phyloP scores from a whole-genome alignment of 177 flowering plant genomes.

The Tripterygium wilfordii region DNA sequence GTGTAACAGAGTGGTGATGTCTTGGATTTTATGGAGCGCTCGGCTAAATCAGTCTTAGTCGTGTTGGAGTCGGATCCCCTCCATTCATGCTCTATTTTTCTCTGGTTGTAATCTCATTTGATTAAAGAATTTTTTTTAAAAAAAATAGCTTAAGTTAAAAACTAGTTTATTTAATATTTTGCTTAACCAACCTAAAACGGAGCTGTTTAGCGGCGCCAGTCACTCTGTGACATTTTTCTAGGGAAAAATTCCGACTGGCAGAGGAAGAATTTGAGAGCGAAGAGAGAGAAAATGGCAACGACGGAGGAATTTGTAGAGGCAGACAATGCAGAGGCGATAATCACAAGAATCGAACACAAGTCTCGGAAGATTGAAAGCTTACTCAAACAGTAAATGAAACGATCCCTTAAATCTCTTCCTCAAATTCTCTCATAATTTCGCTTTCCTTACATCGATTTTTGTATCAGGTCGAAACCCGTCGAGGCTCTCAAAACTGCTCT shows the following conservation, averaged over 20 bases:
- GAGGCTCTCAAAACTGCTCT: constrained; percentile 95
- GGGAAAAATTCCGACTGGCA: background rate
- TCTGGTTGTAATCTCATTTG: too few species aligned
- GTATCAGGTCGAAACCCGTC: constrained; percentile 62
- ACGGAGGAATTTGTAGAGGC: constrained; percentile 48
- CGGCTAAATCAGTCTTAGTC: too few species aligned
- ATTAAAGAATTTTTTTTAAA: too few species aligned
- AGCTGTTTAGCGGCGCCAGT: too few species aligned
- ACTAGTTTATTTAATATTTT: too few species aligned
- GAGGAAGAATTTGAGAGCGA: background rate
- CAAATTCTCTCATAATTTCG: background rate
- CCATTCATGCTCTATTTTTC: too few species aligned
- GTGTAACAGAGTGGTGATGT: constrained; percentile 7
- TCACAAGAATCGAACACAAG: constrained; percentile 84
- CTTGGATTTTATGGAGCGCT: too few species aligned
- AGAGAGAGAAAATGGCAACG: background rate
- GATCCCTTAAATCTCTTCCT: too few species aligned
- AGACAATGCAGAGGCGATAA: constrained; percentile 84
- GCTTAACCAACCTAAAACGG: too few species aligned
- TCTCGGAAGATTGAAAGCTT: constrained; percentile 90
- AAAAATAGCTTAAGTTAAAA: too few species aligned
- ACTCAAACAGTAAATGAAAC: constrained; percentile 78
- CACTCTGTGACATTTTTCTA: too few species aligned
- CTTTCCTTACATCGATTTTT: background rate
- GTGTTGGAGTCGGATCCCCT: too few species aligned